These are phyloP conservation scores for Singerocomus rubriflavus DNA, from an alignment of 1,284 basidiomycete genomes.

Conservation along the genomic window DNA sequence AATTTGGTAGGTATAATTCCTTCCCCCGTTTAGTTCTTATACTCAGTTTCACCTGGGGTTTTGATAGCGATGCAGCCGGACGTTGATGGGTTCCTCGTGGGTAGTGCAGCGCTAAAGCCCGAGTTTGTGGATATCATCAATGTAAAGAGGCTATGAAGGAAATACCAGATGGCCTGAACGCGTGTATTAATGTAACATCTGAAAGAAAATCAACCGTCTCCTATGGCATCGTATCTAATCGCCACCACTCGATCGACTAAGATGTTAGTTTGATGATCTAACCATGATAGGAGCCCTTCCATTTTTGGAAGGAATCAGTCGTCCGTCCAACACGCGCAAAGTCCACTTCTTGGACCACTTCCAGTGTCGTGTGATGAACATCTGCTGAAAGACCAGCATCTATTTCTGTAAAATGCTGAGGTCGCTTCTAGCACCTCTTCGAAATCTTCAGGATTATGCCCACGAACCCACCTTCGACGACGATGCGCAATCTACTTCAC, in stretches of 20 bases:
- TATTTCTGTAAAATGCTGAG: constrained; percentile 21
- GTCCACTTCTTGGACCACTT: neutral
- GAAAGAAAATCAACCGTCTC: neutral
- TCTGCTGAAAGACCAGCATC: neutral
- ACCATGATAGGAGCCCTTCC: neutral
- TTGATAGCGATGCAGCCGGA: constrained; percentile 68
- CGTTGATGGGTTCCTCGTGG: constrained; percentile 99
- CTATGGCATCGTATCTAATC: too few species aligned
- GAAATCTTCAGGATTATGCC: constrained; percentile 21
- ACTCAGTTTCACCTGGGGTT: neutral
- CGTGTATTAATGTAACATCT: neutral
- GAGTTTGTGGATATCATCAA: constrained; percentile 96
- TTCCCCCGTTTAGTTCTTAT: neutral
- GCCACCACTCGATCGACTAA: too few species aligned
- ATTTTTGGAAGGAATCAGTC: neutral
- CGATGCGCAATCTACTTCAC: neutral
- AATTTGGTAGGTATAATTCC: constrained; percentile 61
- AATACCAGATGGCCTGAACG: neutral
- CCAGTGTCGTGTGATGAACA: constrained; percentile 7
- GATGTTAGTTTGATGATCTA: too few species aligned
- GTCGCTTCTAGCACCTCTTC: constrained; percentile 30
- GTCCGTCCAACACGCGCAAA: neutral
- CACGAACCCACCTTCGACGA: constrained; percentile 3
- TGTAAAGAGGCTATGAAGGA: constrained; percentile 39
- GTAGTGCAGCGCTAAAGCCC: constrained; percentile 96